Percentiles rank a stretch among this genome's conserved stretches.
Evolutionary conservation across 129 eudicot genomes (phyloP).

Genomic region (Heracleum sosnowskyi): DNA sequence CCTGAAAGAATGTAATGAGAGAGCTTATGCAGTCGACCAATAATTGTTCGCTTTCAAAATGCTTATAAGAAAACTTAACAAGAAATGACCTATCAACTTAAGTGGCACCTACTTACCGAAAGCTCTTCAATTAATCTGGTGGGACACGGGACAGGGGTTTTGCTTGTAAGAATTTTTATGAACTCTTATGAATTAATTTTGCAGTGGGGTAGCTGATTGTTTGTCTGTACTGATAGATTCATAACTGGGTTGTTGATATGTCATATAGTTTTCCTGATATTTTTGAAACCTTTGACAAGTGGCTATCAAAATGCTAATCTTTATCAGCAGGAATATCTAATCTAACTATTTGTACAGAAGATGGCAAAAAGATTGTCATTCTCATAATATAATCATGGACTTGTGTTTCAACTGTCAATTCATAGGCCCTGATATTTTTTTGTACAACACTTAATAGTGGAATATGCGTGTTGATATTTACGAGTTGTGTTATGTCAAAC

Average conservation of each 20-base stretch:
- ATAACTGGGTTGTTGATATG: background rate
- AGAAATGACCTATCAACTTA: background rate
- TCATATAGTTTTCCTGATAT: background rate
- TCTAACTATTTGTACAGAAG: background rate
- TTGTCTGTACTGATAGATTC: background rate
- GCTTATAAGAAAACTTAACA: background rate
- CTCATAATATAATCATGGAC: background rate
- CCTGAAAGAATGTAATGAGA: background rate
- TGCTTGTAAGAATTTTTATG: background rate
- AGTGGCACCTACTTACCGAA: background rate
- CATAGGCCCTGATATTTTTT: background rate
- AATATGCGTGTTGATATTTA: background rate
- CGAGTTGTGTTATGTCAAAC: background rate
- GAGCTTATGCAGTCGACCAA: background rate
- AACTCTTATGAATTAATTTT: background rate
- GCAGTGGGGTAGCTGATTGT: constrained; percentile 1
- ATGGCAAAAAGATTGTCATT: background rate
- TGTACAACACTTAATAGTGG: background rate
- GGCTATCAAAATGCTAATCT: background rate
- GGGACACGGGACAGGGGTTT: background rate
- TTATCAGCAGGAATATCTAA: background rate
- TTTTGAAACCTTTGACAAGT: background rate
- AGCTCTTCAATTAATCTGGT: background rate
- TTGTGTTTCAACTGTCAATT: background rate
- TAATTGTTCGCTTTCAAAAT: background rate